phyloP scores from a whole-genome alignment of 495 filamentous ascomycete genomes.

The Aspergillus asperescens region DNA sequence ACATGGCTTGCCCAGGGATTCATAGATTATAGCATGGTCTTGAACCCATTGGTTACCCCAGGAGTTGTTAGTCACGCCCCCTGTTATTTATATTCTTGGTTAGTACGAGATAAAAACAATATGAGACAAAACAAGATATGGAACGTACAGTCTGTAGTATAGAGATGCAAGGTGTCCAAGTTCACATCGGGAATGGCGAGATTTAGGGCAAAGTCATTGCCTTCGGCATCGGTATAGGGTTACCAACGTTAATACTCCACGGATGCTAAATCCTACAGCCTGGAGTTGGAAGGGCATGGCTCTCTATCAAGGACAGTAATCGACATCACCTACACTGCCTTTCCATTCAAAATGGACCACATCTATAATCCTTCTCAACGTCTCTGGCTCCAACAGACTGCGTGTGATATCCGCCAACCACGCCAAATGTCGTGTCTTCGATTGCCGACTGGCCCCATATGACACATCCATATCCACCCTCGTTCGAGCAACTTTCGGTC shows the following conservation, averaged over 20 bases:
- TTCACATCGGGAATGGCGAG: not conserved
- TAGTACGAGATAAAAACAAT: not conserved
- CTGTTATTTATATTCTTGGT: not conserved
- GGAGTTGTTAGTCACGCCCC: conserved; percentile 2
- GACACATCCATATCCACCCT: no score
- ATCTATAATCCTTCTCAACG: no score
- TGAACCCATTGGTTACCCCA: conserved; percentile 1
- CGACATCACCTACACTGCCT: no score
- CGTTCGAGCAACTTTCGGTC: no score
- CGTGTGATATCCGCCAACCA: no score
- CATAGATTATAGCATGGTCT: not conserved
- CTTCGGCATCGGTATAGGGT: not conserved
- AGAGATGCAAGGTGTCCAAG: conserved; percentile 6
- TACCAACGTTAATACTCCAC: not conserved
- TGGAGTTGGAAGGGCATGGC: not conserved
- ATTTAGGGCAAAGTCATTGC: not conserved
- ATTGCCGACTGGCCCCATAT: no score
- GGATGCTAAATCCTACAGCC: not conserved
- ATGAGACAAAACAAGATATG: not conserved
- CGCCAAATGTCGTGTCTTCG: no score
- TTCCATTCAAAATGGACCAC: no score
- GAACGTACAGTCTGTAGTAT: not conserved
- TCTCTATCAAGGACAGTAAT: no score
- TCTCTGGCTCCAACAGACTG: no score
- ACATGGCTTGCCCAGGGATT: conserved; percentile 1